A percentile compares a stretch with the other conserved stretches of the same genome.
These are phyloP conservation scores for Byssothecium circinans DNA, from an alignment of 2,329 filamentous ascomycete species.

Conservation along the genomic window DNA sequence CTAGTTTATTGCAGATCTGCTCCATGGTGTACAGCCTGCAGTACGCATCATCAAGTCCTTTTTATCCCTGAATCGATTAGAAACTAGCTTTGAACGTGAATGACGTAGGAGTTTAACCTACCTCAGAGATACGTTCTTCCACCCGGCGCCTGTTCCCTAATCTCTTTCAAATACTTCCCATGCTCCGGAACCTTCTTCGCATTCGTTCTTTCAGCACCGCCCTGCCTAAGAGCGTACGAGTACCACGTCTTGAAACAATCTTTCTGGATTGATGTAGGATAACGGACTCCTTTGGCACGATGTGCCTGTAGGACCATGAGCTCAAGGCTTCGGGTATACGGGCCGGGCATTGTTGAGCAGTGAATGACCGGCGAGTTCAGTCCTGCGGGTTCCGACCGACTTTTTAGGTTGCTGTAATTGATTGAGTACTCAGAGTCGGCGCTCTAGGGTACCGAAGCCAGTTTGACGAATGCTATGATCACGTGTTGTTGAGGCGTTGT, in stretches of 20 bases:
- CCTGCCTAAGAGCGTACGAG: slow-evolving; percentile 34
- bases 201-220: slow-evolving; percentile 23
- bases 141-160: slow-evolving; percentile 27
- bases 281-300: slow-evolving; percentile 39
- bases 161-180: slow-evolving; percentile 24
- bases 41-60: no score
- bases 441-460: not conserved
- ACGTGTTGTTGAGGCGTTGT: not conserved
- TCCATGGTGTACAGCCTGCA: no score
- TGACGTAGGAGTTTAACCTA: no score
- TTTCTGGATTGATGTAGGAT: slow-evolving; percentile 32
- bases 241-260: slow-evolving; percentile 44
- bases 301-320: slow-evolving; percentile 38
- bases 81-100: no score
- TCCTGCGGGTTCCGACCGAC: not conserved
- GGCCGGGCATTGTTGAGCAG: not conserved
- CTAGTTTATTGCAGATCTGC: no score
- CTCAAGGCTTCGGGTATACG: slow-evolving; percentile 27
- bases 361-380: not conserved
- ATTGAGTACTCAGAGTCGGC: no score
- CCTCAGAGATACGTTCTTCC: slow-evolving; percentile 36
- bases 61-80: no score
- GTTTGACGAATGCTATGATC: not conserved
- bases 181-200: slow-evolving; percentile 26
- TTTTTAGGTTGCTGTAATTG: no score